phyloP scores from a whole-genome alignment of 1,139 yeast species.

The Starmera stellimalicola region DNA sequence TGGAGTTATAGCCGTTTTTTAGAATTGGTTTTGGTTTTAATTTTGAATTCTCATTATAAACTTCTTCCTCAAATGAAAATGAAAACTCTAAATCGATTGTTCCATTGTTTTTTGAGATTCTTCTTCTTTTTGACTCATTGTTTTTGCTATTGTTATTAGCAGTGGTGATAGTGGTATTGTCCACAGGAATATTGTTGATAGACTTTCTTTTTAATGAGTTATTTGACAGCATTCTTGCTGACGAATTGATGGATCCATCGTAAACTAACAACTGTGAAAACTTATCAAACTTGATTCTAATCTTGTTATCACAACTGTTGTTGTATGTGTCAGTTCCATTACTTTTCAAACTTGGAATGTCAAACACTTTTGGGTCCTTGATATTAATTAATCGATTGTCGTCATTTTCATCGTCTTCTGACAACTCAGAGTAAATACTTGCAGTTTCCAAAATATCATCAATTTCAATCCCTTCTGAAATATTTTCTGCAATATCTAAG shows the following conservation, averaged over 20 bases:
- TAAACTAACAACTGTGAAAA: slow-evolving; percentile 16
- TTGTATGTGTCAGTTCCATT: background rate
- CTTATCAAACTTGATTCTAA: slow-evolving; percentile 13
- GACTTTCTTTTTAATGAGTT: background rate
- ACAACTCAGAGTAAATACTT: slow-evolving; percentile 1
- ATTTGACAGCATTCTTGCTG: background rate
- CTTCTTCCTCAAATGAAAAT: background rate
- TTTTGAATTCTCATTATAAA: background rate
- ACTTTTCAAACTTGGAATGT: background rate
- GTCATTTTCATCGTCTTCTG: slow-evolving; percentile 5
- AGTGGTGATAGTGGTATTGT: too few relatives aligned
- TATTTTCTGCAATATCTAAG: slow-evolving; percentile 8
- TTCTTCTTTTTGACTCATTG: slow-evolving; percentile 4
- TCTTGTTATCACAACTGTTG: background rate
- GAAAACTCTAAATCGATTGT: slow-evolving; percentile 5
- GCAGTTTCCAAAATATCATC: slow-evolving; percentile 12
- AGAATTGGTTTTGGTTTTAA: slow-evolving; percentile 18
- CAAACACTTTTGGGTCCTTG: slow-evolving; percentile 8
- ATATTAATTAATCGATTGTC: slow-evolving; percentile 10
- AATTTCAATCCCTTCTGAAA: slow-evolving; percentile 11
- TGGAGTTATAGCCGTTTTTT: slow-evolving; percentile 21
- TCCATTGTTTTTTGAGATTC: slow-evolving; percentile 7
- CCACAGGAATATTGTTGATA: too few relatives aligned
- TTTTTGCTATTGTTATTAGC: too few relatives aligned
- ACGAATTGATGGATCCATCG: slow-evolving; percentile 11